Conservation (phyloP, 495 filamentous ascomycete species). For the Xylaria longipes region DNA sequence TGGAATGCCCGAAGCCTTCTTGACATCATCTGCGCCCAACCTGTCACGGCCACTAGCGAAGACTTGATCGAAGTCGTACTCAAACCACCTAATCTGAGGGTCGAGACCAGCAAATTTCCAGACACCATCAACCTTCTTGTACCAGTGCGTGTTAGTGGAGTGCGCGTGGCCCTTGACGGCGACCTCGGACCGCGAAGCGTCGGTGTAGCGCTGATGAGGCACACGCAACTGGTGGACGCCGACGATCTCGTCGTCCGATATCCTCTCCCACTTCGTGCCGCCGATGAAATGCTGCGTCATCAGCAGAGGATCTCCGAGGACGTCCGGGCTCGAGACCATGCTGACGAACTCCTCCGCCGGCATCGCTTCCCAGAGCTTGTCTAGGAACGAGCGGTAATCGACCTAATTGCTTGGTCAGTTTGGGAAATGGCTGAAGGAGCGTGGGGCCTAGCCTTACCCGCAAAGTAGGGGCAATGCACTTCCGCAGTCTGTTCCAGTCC, state of each 20-base stretch:
- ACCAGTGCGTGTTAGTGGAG: constrained; percentile 73
- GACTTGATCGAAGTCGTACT: constrained; percentile 69
- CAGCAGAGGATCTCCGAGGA: constrained; percentile 73
- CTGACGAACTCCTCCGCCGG: constrained; percentile 71
- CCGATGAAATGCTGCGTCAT: constrained; percentile 82
- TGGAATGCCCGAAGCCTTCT: constrained; percentile 35
- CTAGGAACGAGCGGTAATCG: constrained; percentile 77
- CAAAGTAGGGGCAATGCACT: constrained; percentile 75
- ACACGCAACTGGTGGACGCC: constrained; percentile 82
- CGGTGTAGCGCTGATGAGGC: constrained; percentile 70
- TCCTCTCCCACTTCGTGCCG: constrained; percentile 72
- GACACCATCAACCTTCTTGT: constrained; percentile 73
- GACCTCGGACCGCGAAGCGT: constrained; percentile 55
- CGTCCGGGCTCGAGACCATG: constrained; percentile 69
- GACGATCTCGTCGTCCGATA: constrained; percentile 69
- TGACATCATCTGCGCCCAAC: constrained; percentile 40
- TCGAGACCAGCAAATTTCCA: constrained; percentile 84
- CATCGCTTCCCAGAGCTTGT: constrained; percentile 75
- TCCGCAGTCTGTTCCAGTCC: constrained; percentile 75
- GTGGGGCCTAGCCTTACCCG: constrained; percentile 48
- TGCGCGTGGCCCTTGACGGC: constrained; percentile 72
- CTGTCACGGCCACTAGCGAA: constrained; percentile 54
- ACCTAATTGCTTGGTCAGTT: constrained; percentile 45
- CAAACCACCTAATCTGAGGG: constrained; percentile 74
- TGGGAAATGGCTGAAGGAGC: background rate